Evolutionary conservation across 805 yeast genomes (phyloP).

Genomic region (Brettanomyces bruxellensis): DNA sequence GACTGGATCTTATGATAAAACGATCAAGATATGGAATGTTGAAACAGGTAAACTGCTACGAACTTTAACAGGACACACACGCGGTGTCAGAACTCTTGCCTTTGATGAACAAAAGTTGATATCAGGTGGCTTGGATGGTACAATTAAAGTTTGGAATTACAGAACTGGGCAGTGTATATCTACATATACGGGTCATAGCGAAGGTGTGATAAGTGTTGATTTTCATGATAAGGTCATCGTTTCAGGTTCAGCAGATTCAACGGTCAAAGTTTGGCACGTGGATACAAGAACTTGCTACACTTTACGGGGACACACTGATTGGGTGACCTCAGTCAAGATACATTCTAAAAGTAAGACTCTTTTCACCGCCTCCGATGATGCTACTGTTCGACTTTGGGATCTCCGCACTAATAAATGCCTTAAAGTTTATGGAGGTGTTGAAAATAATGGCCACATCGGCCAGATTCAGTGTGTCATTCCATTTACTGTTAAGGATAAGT

Average conservation of each 20-base stretch:
- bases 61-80: constrained; percentile 79
- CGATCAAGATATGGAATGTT: constrained; percentile 89
- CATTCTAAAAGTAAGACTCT: constrained; percentile 72
- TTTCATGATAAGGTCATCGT: constrained; percentile 74
- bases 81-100: constrained; percentile 76
- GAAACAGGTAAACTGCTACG: constrained; percentile 65
- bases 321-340: constrained; percentile 85
- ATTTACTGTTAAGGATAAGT: constrained; percentile 55
- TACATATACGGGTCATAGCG: constrained; percentile 88
- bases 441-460: constrained; percentile 78
- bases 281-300: constrained; percentile 89
- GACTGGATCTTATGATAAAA: constrained; percentile 88
- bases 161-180: constrained; percentile 90
- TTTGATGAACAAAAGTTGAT: constrained; percentile 87
- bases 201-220: constrained; percentile 78
- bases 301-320: constrained; percentile 83
- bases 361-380: constrained; percentile 85
- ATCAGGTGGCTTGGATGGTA: constrained; percentile 85
- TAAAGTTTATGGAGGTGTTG: constrained; percentile 67
- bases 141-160: constrained; percentile 94
- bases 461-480: constrained; percentile 93
- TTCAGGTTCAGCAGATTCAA: constrained; percentile 86
- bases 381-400: constrained; percentile 94
- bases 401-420: constrained; percentile 70
- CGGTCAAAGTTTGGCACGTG: constrained; percentile 95